Evolutionary conservation across 2,329 filamentous ascomycete species (phyloP), one percentile per base, ranked within the genome.

Genomic region (Periglandula ipomoeae): DNA sequence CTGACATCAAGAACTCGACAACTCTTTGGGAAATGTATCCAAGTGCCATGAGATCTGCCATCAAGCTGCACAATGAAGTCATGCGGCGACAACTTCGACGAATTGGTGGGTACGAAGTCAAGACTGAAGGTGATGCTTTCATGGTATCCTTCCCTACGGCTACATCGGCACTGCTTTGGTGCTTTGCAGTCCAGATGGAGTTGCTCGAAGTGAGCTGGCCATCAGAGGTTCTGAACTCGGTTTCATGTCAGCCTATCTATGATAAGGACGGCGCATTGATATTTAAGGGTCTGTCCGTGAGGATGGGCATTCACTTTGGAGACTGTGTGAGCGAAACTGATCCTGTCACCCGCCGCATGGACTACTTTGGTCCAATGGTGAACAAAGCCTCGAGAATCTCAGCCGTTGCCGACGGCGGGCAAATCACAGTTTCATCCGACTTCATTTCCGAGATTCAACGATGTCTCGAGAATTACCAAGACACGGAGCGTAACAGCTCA

Each of bases 341-440:
- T 66, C 93, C 93, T 0, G 90, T 98, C 44, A 98, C 93, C 1
- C 85, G 90, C 50, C 89, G 93, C 54, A 98, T 98, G 93, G 93
- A 98, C 61, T 98, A 98, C 70, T 98, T 97, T 63, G 93, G 93
- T 0, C 93, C 93, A 13, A 98, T 98, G 89, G 93, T 98, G 60
- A 98, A 98, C 69, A 90, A 94, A 61, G 89, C 93, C 1, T 86
- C 93, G 15, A 86, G 93, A 70, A 95, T 98, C 55, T 93, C 89
- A 6, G 85, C 88, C 20, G 90, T 95, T 39, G 93, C 93, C 32
- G 93, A 98, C 63, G 93, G 93, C 52, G 93, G 93, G 1, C 91
- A 98, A 64, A 96, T 97, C 55, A 93, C 91, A 0, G 93, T 97
- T 2, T 96, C 90, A 1, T 89, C 89, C 1, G 93, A 98, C 65